phyloP scores from a whole-genome alignment of 2,329 filamentous ascomycete species.

The Cladosporium sp. region DNA sequence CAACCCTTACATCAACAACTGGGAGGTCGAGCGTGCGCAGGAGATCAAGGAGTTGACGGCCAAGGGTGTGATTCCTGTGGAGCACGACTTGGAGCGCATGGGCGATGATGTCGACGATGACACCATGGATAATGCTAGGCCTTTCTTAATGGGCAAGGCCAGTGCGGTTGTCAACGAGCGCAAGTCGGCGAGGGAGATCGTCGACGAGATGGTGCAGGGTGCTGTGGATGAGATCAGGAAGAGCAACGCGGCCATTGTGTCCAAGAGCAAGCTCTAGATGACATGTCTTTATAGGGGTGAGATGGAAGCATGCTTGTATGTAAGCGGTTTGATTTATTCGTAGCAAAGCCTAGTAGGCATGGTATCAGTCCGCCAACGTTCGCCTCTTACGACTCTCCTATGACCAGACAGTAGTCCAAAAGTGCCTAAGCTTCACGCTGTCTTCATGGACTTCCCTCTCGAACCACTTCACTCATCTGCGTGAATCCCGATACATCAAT shows the following conservation, averaged over 20 bases:
- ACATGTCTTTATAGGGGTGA: not conserved
- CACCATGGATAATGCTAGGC: conserved; percentile 84
- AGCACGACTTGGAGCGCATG: conserved; percentile 88
- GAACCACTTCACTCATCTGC: not conserved
- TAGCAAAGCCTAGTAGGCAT: not conserved
- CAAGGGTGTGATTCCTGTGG: conserved; percentile 90
- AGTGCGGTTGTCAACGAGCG: conserved; percentile 90
- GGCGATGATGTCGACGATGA: conserved; percentile 70
- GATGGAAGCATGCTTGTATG: conserved; percentile 12
- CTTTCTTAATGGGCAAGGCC: conserved; percentile 95
- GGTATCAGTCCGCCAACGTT: not conserved
- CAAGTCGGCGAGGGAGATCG: conserved; percentile 85
- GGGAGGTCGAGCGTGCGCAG: conserved; percentile 84
- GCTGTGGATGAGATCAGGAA: conserved; percentile 49
- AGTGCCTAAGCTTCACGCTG: not conserved
- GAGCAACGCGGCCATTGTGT: conserved; percentile 31
- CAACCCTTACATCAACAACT: conserved; percentile 92
- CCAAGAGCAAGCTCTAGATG: conserved; percentile 40
- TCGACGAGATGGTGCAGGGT: conserved; percentile 89
- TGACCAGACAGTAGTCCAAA: no score
- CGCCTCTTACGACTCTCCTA: not conserved
- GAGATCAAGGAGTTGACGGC: conserved; percentile 91
- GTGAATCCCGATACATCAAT: not conserved
- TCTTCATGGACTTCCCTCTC: not conserved
- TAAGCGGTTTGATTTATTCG: conserved; percentile 7